Evolutionary conservation across 73 alveolate genomes (phyloP).

Genomic region (Paraurostyla sp.): DNA sequence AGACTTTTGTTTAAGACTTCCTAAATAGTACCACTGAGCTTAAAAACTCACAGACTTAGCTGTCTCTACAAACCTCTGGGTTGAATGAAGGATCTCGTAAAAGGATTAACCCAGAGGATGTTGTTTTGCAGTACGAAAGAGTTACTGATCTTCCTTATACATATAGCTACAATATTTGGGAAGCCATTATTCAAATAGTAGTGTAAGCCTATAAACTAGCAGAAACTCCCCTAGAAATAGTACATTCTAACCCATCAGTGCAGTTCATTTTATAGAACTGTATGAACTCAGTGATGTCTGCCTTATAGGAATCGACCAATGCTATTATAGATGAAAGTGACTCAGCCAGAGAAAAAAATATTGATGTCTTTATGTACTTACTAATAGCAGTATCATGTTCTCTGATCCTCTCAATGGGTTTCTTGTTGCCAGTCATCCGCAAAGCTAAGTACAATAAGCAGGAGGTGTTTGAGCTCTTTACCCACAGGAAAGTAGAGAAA

Average conservation of each 20-base stretch:
- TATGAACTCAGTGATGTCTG: conserved; percentile 49
- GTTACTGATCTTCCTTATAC: background rate
- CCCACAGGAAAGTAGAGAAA: conserved; percentile 57
- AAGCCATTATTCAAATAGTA: conserved; percentile 48
- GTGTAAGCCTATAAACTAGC: conserved; percentile 50
- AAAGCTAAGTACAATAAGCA: conserved; percentile 50
- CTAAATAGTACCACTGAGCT: conserved; percentile 42
- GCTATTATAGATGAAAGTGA: conserved; percentile 62
- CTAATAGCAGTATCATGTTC: conserved; percentile 52
- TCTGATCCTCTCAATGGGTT: conserved; percentile 15
- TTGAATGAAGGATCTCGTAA: background rate
- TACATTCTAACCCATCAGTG: background rate
- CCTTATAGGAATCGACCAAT: conserved; percentile 55
- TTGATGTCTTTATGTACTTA: conserved; percentile 18
- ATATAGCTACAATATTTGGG: conserved; percentile 49
- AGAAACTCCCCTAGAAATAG: background rate
- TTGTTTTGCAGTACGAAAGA: background rate
- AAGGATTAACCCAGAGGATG: conserved; percentile 54
- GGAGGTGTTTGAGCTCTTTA: conserved; percentile 62
- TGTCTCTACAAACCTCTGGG: conserved; percentile 28
- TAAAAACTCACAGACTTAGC: conserved; percentile 1
- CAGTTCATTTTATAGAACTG: conserved; percentile 35
- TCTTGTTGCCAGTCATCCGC: conserved; percentile 51
- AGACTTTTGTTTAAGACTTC: background rate
- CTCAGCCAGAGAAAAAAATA: conserved; percentile 29